Evolutionary conservation across 768 basidiomycete species (phyloP).

Genomic region (Termitomyces eurrhizus): DNA sequence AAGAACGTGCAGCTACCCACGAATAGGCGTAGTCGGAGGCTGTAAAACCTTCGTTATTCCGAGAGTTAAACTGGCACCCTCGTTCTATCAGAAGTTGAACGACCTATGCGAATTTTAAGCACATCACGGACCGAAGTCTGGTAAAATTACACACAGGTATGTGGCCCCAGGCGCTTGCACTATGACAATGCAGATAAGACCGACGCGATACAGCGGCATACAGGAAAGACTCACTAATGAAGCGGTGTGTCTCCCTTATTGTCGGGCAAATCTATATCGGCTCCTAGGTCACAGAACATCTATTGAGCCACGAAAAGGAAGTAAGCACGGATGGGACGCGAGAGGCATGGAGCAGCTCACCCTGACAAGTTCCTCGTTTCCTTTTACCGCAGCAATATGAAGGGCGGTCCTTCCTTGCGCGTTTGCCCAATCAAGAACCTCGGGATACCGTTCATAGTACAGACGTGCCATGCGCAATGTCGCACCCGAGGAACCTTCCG

Average conservation of each 20-base stretch:
- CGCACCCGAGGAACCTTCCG: constrained; percentile 64
- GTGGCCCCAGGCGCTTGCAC: constrained; percentile 87
- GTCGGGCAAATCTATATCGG: constrained; percentile 87
- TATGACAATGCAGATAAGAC: constrained; percentile 24
- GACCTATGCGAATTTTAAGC: constrained; percentile 40
- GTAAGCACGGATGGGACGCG: neutral
- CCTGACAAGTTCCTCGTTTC: constrained; percentile 85
- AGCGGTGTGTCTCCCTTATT: constrained; percentile 89
- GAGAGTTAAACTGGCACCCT: constrained; percentile 77
- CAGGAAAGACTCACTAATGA: constrained; percentile 69
- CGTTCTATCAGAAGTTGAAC: constrained; percentile 86
- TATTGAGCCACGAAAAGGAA: constrained; percentile 24
- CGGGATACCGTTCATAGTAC: constrained; percentile 84
- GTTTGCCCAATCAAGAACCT: constrained; percentile 92
- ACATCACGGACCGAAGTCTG: constrained; percentile 1
- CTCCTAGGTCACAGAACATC: constrained; percentile 91
- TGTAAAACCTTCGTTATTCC: constrained; percentile 90
- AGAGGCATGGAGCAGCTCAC: constrained; percentile 36
- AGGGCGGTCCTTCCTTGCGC: constrained; percentile 85
- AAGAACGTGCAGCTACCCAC: constrained; percentile 35
- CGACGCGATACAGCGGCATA: constrained; percentile 9
- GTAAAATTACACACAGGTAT: constrained; percentile 51
- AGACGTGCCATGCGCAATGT: constrained; percentile 82
- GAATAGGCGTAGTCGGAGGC: constrained; percentile 93
- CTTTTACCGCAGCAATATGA: constrained; percentile 83